Conservation (phyloP, 2,329 filamentous ascomycete species). For the Setomelanomma holmii region DNA sequence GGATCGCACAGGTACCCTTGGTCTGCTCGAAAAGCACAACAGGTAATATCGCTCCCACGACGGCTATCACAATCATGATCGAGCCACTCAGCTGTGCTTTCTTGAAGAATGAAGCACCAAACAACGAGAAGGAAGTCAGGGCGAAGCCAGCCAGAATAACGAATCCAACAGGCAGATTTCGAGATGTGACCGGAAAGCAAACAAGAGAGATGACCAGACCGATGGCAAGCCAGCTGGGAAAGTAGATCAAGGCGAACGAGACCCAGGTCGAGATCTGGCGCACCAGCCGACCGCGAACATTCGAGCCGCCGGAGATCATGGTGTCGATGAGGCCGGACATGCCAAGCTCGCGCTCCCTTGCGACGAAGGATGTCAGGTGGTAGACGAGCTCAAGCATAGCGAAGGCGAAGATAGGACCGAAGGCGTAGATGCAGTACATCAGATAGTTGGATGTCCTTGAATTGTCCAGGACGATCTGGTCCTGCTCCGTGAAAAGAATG, state of each 20-base stretch:
- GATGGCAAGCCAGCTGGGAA: slow-evolving; percentile 31
- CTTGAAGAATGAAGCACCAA: slow-evolving; percentile 34
- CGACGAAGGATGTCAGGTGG: slow-evolving; percentile 33
- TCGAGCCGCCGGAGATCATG: slow-evolving; percentile 33
- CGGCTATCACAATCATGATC: slow-evolving; percentile 27
- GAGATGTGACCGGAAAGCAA: slow-evolving; percentile 25
- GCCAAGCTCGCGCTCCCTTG: slow-evolving; percentile 33
- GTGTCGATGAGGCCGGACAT: slow-evolving; percentile 36
- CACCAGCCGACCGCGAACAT: slow-evolving; percentile 21
- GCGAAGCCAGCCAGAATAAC: slow-evolving; percentile 30
- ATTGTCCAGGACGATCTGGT: slow-evolving; percentile 17
- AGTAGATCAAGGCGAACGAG: slow-evolving; percentile 36
- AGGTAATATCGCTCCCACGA: slow-evolving; percentile 29
- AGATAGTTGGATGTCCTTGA: slow-evolving; percentile 17
- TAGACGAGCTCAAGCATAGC: slow-evolving; percentile 29
- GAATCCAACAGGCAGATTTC: slow-evolving; percentile 24
- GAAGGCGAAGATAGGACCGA: slow-evolving; percentile 32
- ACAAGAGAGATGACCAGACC: slow-evolving; percentile 27
- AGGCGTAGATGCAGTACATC: slow-evolving; percentile 17
- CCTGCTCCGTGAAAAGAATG: slow-evolving; percentile 22
- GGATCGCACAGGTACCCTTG: slow-evolving; percentile 5
- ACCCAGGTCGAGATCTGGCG: slow-evolving; percentile 29
- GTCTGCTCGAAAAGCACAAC: slow-evolving; percentile 24
- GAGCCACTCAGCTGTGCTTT: slow-evolving; percentile 35
- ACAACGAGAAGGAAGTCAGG: slow-evolving; percentile 29